These are phyloP conservation scores for Fusarium circinatum DNA, from an alignment of 2,329 filamentous ascomycete species.

Conservation along the genomic window DNA sequence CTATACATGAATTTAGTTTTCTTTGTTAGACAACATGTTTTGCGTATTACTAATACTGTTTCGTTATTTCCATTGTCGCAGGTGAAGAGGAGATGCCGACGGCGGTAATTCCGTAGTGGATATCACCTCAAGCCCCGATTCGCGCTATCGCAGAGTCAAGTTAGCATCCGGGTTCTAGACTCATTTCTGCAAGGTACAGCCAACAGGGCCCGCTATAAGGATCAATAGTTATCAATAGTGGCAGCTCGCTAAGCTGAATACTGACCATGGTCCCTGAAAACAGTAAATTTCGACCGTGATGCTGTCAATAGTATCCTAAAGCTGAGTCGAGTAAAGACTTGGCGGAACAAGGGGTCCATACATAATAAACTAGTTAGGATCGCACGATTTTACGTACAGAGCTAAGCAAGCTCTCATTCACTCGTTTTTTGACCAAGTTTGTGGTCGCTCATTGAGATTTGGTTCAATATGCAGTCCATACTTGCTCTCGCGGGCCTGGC, in stretches of 20 bases:
- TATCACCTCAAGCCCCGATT: accelerated
- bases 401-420: neutral
- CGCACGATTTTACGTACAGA: accelerated
- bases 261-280: neutral
- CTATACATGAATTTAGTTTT: too few relatives aligned
- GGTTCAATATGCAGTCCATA: neutral
- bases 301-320: neutral
- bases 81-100: too few relatives aligned
- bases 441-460: neutral
- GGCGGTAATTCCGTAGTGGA: neutral
- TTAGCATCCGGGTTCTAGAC: neutral
- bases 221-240: neutral
- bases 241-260: neutral
- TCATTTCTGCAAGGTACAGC: neutral
- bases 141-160: accelerated
- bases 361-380: accelerated
- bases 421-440: neutral
- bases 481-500: neutral
- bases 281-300: neutral
- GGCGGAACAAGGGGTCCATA: neutral
- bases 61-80: too few relatives aligned
- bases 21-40: too few relatives aligned
- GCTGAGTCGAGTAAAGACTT: neutral
- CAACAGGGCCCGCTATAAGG: neutral
- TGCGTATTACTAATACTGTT: too few relatives aligned